Conservation (phyloP, 306 rosid species). For the Vicia sativa region DNA sequence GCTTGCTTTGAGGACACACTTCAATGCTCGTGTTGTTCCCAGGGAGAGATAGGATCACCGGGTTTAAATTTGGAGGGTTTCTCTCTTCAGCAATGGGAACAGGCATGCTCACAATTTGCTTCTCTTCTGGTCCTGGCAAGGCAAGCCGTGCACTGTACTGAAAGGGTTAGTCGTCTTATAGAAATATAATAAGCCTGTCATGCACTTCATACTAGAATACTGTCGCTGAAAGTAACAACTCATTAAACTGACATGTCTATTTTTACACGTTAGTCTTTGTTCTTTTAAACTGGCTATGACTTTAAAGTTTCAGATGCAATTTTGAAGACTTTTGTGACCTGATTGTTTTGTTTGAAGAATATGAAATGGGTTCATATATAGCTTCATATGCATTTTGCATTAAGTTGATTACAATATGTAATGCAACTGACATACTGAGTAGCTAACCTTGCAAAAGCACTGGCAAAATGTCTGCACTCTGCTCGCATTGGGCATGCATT, state of each 20-base stretch:
- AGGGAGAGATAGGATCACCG: constrained; percentile 53
- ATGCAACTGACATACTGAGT: constrained; percentile 31
- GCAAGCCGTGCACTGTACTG: constrained; percentile 85
- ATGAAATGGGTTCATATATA: constrained; percentile 1
- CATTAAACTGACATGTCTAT: constrained; percentile 4
- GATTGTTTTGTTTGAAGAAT: constrained; percentile 24
- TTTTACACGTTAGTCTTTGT: constrained; percentile 4
- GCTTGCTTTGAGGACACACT: constrained; percentile 38
- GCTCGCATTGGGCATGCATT: constrained; percentile 99
- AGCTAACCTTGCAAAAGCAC: constrained; percentile 96
- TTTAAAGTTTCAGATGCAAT: constrained; percentile 30
- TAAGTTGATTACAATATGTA: constrained; percentile 29
- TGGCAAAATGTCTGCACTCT: constrained; percentile 97
- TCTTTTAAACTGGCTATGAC: constrained; percentile 22
- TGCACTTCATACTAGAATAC: constrained; percentile 16
- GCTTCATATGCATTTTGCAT: constrained; percentile 26
- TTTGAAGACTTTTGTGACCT: constrained; percentile 28
- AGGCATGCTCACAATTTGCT: constrained; percentile 51
- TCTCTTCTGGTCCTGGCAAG: constrained; percentile 90
- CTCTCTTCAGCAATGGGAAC: constrained; percentile 46
- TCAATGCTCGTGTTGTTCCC: constrained; percentile 43
- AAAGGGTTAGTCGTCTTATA: constrained; percentile 41
- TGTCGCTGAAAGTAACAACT: constrained; percentile 11
- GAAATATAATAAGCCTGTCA: constrained; percentile 12
- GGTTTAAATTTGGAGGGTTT: constrained; percentile 48